Evolutionary conservation across 352 stramenopile species (phyloP).

Genomic region (Globisporangium spiculum): DNA sequence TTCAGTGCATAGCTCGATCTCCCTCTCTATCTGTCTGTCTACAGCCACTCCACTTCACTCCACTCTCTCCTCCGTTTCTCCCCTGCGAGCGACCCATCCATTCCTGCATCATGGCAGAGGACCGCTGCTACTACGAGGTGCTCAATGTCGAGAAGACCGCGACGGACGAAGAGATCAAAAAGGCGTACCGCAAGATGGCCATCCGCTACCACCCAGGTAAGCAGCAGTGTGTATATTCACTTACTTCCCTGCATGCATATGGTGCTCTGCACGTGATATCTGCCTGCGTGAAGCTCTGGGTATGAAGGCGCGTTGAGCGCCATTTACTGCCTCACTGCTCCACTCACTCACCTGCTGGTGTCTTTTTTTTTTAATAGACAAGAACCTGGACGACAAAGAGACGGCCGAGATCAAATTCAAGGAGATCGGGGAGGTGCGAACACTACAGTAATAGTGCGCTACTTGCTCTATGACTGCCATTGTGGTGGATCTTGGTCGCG

Average conservation of each 20-base stretch:
- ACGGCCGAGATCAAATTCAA: conserved; percentile 89
- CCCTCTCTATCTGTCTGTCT: not conserved
- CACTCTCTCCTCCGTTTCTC: not conserved
- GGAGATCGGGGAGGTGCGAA: conserved; percentile 72
- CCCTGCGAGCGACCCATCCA: not conserved
- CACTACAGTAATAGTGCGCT: not conserved
- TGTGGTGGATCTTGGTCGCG: not conserved
- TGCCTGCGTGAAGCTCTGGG: not conserved
- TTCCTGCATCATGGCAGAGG: conserved; percentile 27
- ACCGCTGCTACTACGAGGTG: conserved; percentile 70
- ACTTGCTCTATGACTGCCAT: not conserved
- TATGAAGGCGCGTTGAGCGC: not conserved
- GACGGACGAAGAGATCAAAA: conserved; percentile 79
- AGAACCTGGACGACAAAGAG: conserved; percentile 89
- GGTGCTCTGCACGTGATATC: not conserved
- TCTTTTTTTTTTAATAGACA: conserved; percentile 42
- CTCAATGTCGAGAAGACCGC: conserved; percentile 68
- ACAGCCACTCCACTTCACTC: not conserved
- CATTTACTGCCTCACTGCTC: not conserved
- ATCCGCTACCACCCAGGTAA: conserved; percentile 88
- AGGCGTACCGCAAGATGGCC: conserved; percentile 84
- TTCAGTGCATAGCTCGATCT: not conserved
- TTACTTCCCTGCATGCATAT: not conserved
- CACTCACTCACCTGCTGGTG: not conserved
- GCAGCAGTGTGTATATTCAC: not conserved